phyloP scores from a whole-genome alignment of 306 rosid species.

The Trifolium fragiferum region DNA sequence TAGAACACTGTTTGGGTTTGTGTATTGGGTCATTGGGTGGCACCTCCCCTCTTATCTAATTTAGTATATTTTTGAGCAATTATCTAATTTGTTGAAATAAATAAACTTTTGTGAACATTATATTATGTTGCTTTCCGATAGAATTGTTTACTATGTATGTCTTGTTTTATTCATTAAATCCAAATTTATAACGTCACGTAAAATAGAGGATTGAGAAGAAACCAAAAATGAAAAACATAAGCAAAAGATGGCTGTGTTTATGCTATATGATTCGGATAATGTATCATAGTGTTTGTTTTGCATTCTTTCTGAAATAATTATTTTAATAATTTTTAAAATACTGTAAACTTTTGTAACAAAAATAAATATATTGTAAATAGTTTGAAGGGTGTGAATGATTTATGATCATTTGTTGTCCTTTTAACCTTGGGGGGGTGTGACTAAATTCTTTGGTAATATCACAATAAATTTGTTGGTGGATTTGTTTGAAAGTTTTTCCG shows the following conservation, averaged over 20 bases:
- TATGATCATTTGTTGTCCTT: too few relatives aligned
- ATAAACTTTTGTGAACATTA: not conserved
- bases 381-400: too few relatives aligned
- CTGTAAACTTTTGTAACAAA: too few relatives aligned
- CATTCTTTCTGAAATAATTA: too few relatives aligned
- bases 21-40: not conserved
- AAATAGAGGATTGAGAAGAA: not conserved
- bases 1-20: conserved; percentile 11
- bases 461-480: too few relatives aligned
- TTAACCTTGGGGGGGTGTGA: too few relatives aligned
- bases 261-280: not conserved
- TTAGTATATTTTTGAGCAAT: not conserved
- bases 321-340: too few relatives aligned
- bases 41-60: not conserved
- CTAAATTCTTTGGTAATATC: too few relatives aligned
- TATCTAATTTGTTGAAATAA: not conserved
- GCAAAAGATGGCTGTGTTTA: not conserved
- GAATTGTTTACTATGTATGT: not conserved
- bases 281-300: not conserved
- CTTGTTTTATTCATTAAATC: conserved; percentile 3
- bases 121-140: not conserved
- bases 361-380: too few relatives aligned
- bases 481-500: too few relatives aligned
- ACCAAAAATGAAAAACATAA: not conserved
- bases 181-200: not conserved